phyloP scores from a whole-genome alignment of 2,329 filamentous ascomycete genomes.

The Eurotiales sp. region DNA sequence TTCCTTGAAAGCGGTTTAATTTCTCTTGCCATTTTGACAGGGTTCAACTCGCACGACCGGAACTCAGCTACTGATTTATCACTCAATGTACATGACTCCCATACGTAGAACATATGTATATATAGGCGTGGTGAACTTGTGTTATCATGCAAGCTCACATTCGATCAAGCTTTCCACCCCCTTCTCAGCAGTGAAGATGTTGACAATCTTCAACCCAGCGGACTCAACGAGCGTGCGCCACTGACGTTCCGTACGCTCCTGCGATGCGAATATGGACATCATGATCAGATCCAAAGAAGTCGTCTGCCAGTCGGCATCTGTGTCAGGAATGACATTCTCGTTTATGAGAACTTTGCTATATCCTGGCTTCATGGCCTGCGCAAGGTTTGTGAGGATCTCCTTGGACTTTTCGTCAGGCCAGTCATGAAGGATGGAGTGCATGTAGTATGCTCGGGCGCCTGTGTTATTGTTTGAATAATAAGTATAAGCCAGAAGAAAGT shows the following conservation, averaged over 20 bases:
- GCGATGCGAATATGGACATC: constrained; percentile 13
- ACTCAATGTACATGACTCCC: too few species aligned
- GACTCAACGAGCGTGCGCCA: constrained; percentile 14
- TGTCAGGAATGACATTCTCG: constrained; percentile 27
- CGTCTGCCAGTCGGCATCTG: constrained; percentile 34
- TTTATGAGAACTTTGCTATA: constrained; percentile 31
- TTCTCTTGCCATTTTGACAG: too few species aligned
- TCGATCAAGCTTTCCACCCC: constrained; percentile 16
- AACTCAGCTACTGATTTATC: too few species aligned
- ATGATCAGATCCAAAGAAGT: constrained; percentile 24
- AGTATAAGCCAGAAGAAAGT: neutral
- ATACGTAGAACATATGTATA: too few species aligned
- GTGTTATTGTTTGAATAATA: neutral
- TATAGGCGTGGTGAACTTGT: too few species aligned
- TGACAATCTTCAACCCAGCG: constrained; percentile 25
- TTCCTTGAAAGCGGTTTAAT: too few species aligned
- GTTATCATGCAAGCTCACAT: constrained; percentile 15
- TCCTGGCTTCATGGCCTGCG: constrained; percentile 23
- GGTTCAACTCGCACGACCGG: too few species aligned
- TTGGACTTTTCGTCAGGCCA: constrained; percentile 31
- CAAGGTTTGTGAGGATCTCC: constrained; percentile 28
- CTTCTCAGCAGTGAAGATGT: constrained; percentile 18
- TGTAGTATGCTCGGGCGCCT: constrained; percentile 37
- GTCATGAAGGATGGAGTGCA: constrained; percentile 36
- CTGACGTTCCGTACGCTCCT: constrained; percentile 13